phyloP scores from a whole-genome alignment of 1,284 basidiomycete genomes.

The Malassezia slooffiae region DNA sequence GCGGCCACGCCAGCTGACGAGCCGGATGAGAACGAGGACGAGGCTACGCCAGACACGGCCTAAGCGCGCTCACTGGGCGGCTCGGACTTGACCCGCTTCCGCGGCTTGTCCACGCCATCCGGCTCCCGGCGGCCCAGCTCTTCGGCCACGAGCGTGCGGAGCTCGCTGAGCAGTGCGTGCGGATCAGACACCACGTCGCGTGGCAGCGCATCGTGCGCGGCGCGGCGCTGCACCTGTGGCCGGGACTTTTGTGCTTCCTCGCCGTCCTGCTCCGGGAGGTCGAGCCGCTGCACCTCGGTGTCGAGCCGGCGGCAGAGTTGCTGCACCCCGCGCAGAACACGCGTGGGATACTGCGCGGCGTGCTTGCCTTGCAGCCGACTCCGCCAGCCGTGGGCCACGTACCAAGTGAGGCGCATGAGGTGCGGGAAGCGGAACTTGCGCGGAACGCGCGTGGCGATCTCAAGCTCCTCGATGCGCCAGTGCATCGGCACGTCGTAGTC shows the following conservation, averaged over 20 bases:
- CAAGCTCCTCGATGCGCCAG: constrained; percentile 75
- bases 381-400: constrained; percentile 36
- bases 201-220: constrained; percentile 11
- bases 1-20: background rate
- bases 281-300: background rate
- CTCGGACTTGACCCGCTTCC: too few species aligned
- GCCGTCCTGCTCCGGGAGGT: background rate
- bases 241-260: background rate
- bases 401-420: constrained; percentile 47
- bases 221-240: constrained; percentile 5
- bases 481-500: constrained; percentile 48
- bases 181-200: constrained; percentile 9
- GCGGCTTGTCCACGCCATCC: too few species aligned
- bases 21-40: background rate
- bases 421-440: constrained; percentile 84
- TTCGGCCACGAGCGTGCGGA: too few species aligned
- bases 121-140: too few species aligned
- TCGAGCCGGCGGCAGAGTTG: constrained; percentile 9
- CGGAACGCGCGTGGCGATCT: constrained; percentile 81
- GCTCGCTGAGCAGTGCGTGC: background rate
- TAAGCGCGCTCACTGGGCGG: too few species aligned
- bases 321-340: background rate
- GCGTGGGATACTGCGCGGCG: too few species aligned
- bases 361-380: too few species aligned
- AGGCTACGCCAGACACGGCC: background rate